Evolutionary conservation across 1,139 yeast species (phyloP).

Genomic region (Pichia terricola): DNA sequence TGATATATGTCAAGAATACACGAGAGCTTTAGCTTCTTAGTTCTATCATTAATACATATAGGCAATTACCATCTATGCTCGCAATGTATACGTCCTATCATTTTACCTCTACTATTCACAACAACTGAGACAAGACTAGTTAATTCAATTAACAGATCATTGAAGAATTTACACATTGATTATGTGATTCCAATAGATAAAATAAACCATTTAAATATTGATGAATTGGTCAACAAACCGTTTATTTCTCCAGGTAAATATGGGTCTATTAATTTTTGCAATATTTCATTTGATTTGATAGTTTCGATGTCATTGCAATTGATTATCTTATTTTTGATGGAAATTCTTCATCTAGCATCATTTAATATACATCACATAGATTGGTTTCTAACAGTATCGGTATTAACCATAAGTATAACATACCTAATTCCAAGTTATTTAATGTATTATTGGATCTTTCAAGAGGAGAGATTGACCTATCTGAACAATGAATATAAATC

Average conservation of each 20-base stretch:
- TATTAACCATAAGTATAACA: slow-evolving; percentile 16
- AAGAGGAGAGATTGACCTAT: neutral
- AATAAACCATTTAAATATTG: neutral
- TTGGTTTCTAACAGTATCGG: slow-evolving; percentile 20
- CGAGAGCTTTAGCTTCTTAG: no score
- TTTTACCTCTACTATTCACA: slow-evolving; percentile 8
- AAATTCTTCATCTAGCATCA: slow-evolving; percentile 17
- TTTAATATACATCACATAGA: slow-evolving; percentile 14
- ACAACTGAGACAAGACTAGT: slow-evolving; percentile 4
- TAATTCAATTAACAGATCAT: slow-evolving; percentile 6
- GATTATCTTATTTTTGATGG: slow-evolving; percentile 21
- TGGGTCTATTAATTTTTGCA: neutral
- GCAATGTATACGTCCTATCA: slow-evolving; percentile 6
- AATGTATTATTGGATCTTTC: slow-evolving; percentile 7
- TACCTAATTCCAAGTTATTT: slow-evolving; percentile 22
- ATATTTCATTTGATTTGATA: slow-evolving; percentile 16
- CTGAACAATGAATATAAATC: neutral
- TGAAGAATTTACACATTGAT: slow-evolving; percentile 6
- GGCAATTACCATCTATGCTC: no score
- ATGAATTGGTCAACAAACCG: neutral
- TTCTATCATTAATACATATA: no score
- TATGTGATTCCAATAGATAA: slow-evolving; percentile 3
- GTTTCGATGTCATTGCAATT: slow-evolving; percentile 21
- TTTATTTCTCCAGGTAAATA: neutral
- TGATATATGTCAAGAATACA: no score